Base-by-base conservation (phyloP, 1,139 yeast genomes). In the Yamadazyma triangularis region DNA sequence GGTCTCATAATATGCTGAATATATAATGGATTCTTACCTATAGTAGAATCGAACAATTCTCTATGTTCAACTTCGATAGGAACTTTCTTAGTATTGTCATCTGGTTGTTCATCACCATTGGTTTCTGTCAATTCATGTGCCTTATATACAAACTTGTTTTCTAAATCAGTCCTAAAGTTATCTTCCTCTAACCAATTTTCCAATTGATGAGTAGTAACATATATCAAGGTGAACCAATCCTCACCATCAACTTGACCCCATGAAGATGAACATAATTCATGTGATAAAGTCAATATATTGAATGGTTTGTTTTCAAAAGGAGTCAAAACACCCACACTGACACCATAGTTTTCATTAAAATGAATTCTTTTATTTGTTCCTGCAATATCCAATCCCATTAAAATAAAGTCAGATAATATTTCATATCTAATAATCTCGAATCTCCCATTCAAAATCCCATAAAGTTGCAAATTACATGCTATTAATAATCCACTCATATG, bases 221-320 rank as follows among this genome's bases (percentile, higher is more conserved):
- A 64, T 3, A 62, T 22, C 20, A 64, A 42, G 1, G 50, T 37
- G 20, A 40, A 34, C 13, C 50, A 53, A 28, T 58, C 60, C 2
- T 19, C 37, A 14, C 50, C 58, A 27, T 46, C 44, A 3, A 61
- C 33, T 40, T 64, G 70, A 3, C 59, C 65, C 65, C 67, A 61
- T 4, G 70, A 61, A 8, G 65, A 39, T 4, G 69, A 60, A 36
- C 71, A 64, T 4, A 64, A 37, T 36, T 64, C 70, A 6, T 45
- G 45, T 1, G 68, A 46, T 11, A 41, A 29, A 1, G 54, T 50
- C 3, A 49, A 42, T 4, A 35, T 28, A 3, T 45, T 35, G n/a
- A 28, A 39, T 13, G 56, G 47, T 24, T 38, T 38, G 26, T 54
- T 53, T 20, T 40, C 39, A 4, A 35, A 28, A 1, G 69, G 70